These are phyloP conservation scores for Candida sithepensis DNA, from an alignment of 805 yeast species.

Conservation along the genomic window DNA sequence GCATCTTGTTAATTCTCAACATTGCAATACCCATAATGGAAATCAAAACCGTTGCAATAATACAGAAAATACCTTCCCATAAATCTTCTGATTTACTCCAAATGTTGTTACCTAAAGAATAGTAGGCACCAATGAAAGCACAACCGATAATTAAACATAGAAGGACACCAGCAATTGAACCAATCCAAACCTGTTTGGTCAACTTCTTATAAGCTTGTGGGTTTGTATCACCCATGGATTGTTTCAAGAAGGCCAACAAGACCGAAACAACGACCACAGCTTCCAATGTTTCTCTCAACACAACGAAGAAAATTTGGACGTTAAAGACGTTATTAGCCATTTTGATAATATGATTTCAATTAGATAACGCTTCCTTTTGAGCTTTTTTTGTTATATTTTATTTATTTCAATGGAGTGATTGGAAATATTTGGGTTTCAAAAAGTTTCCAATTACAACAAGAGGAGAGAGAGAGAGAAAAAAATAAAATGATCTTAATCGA, in stretches of 20 bases:
- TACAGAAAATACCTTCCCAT: constrained; percentile 95
- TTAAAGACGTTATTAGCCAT: constrained; percentile 49
- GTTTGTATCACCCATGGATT: constrained; percentile 59
- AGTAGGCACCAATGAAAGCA: constrained; percentile 93
- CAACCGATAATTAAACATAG: constrained; percentile 84
- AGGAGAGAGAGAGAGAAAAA: background rate
- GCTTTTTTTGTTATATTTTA: background rate
- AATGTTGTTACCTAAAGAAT: constrained; percentile 72
- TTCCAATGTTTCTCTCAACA: constrained; percentile 90
- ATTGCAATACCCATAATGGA: constrained; percentile 94
- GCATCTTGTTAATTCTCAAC: constrained; percentile 94
- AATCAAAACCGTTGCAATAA: constrained; percentile 86
- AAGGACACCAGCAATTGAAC: constrained; percentile 67
- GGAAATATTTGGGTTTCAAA: background rate
- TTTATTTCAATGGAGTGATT: background rate
- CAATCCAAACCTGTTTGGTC: constrained; percentile 82
- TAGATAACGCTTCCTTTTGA: background rate
- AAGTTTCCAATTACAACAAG: background rate
- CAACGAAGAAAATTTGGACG: constrained; percentile 79
- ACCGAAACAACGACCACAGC: constrained; percentile 92
- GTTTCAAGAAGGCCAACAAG: constrained; percentile 84
- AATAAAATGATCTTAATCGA: background rate
- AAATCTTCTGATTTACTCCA: constrained; percentile 87
- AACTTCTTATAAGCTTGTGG: constrained; percentile 56
- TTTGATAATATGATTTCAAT: background rate